Evolutionary conservation across 2,329 filamentous ascomycete genomes (phyloP), one percentile per base, ranked within the genome.

Genomic region (Neonectria ditissima): DNA sequence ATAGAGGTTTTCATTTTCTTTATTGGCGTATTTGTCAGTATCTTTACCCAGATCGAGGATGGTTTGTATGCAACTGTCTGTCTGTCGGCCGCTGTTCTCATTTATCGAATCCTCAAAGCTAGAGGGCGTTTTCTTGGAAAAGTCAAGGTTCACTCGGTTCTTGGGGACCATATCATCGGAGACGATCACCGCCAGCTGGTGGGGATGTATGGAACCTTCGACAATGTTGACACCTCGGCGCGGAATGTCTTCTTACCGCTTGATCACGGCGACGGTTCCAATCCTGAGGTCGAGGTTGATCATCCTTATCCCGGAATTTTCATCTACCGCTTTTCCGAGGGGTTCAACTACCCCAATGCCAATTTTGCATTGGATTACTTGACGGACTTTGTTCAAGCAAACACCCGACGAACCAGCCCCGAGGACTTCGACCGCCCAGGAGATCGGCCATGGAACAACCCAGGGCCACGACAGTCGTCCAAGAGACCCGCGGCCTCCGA

Each of bases 321-420:
- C 80, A 97, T 98, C 74, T 98, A 97, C 82, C 90, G 95, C 47
- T 97, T 97, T 79, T 89, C 92, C 0, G 95, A 98, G 80, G 93
- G 94, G 45, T 97, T 97, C 84, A 97, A 96, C 80, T 99, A 98
- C 74, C 93, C 95, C 64, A 99, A 97, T 72, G 94, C 94, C 20
- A 93, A 93, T 73, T 90, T 93, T 76, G 94, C 97, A 68, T 87
- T 97, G 60, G 94, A 97, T 74, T 88, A 93, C 73, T 84, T 97
- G 54, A 87, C 89, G 2, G 80, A 85, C 2, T 87, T 89, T 69
- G 88, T 97, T 50, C 91, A 91, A 69, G 78, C 83, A 45, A 81
- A 90, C 64, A 97, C 94, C 2, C 89, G 91, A 39, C 90, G 93
- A 32, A 97, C 93, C 1, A 92, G 92, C 67, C 82, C 89, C 0